Base-by-base conservation (phyloP, 148 eudicot species). In the Chenopodium album region DNA sequence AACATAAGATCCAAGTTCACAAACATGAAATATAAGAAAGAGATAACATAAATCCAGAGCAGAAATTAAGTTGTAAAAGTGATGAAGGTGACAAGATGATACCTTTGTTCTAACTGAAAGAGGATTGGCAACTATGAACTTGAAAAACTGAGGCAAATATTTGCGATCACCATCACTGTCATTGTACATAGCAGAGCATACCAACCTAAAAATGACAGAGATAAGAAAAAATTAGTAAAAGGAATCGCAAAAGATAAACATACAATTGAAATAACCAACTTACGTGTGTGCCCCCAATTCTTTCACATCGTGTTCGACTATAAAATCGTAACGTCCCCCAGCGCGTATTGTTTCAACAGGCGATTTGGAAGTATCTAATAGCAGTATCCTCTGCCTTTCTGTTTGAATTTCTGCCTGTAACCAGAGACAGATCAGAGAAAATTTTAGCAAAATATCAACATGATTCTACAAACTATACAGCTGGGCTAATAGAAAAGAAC, bases 251-350 rank as follows among this genome's bases (percentile, higher is more conserved):
- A 63, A 77, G 46, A 76, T 46, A 60, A 37, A 13, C 14, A 76
- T 20, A 32, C 69, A 81, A 56, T 14, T 63, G 66, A 1, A 28
- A n/a, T 28, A 8, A 64, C 71, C 62, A 80, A 80, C 94, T 83
- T 88, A 96, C 99, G 99, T 96, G 87, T 96, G 99, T 64, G 99
- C 92, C 79, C 99, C 99, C 71, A 96, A 90, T 91, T 96, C 99
- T 85, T 96, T 96, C 72, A 96, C 98, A 86, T 96, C 99, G 88
- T 96, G 99, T 84, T 96, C 99, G 76, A 96, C 95, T 76, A 96
- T 94, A 74, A 96, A 96, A 89, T 96, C 99, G 85, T 96, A 96
- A 66, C 98, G 97, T 47, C 99, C 99, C 73, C 95, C 98, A 73
- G 99, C 95, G 47, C 99, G 92, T 87, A 96, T 94, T 41, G 97